Conservation (phyloP, 2,329 filamentous ascomycete species). For the Penicillium sp. region DNA sequence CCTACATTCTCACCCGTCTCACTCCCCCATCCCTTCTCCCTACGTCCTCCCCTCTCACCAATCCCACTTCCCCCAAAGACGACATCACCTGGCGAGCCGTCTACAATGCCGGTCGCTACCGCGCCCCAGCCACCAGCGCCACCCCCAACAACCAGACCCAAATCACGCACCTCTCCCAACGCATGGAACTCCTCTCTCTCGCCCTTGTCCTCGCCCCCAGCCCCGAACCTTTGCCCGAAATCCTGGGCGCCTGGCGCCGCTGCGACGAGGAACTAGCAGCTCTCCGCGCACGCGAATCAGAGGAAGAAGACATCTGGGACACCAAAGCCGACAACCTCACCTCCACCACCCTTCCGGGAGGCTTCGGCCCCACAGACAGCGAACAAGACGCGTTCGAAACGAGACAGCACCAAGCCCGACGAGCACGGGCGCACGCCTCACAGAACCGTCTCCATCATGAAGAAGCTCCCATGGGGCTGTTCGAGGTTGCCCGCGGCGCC, state of each 20-base stretch:
- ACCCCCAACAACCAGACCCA: constrained; percentile 28
- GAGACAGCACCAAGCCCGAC: constrained; percentile 33
- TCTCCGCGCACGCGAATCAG: constrained; percentile 47
- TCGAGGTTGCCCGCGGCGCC: constrained; percentile 45
- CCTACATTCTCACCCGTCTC: constrained; percentile 55
- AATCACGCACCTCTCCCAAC: constrained; percentile 52
- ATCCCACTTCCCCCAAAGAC: constrained; percentile 38
- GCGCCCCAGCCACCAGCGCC: constrained; percentile 26
- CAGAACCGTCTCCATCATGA: constrained; percentile 26
- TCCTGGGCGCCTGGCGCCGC: constrained; percentile 54
- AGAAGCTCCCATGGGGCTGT: constrained; percentile 45
- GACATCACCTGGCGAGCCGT: constrained; percentile 58
- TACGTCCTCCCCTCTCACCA: constrained; percentile 20
- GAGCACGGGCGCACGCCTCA: constrained; percentile 23
- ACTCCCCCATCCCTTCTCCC: constrained; percentile 30
- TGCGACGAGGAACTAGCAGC: constrained; percentile 53
- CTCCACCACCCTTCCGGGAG: constrained; percentile 36
- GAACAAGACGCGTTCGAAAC: constrained; percentile 41
- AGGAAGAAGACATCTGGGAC: constrained; percentile 52
- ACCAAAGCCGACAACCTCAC: constrained; percentile 42
- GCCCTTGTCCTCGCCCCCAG: constrained; percentile 52
- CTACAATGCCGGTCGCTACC: constrained; percentile 53
- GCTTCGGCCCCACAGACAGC: constrained; percentile 37
- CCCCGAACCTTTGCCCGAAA: constrained; percentile 49
- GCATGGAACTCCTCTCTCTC: constrained; percentile 57